Percentiles rank a stretch among this genome's conserved stretches.
Conservation (phyloP, 306 rosid genomes). For the Cicer yamashitae region DNA sequence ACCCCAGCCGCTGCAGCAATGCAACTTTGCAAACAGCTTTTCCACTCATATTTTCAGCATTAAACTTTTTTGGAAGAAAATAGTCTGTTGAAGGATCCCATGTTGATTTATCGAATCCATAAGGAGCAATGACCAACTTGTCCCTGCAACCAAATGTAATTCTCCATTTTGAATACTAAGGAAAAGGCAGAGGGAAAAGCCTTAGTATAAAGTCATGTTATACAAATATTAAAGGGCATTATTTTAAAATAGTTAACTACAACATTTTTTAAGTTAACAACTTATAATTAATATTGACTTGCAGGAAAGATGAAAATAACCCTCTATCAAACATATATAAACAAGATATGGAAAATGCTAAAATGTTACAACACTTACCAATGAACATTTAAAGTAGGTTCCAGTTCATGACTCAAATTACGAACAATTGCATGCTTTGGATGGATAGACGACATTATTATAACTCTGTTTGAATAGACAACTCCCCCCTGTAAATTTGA, state of each 20-base stretch:
- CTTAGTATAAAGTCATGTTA: constrained; percentile 22
- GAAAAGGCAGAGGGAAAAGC: constrained; percentile 12
- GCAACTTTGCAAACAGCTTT: constrained; percentile 74
- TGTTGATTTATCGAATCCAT: constrained; percentile 68
- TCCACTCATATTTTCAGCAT: constrained; percentile 69
- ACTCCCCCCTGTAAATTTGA: constrained; percentile 80
- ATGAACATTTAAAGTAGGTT: constrained; percentile 69
- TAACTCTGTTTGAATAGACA: constrained; percentile 80
- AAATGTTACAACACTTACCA: constrained; percentile 56
- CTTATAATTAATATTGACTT: constrained; percentile 36
- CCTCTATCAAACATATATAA: constrained; percentile 25
- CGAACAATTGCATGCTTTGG: constrained; percentile 66
- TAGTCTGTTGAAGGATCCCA: constrained; percentile 87
- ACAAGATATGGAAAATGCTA: constrained; percentile 39
- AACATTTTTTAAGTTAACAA: constrained; percentile 30
- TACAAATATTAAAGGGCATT: constrained; percentile 28
- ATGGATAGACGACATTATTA: constrained; percentile 69
- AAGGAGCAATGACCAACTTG: constrained; percentile 71
- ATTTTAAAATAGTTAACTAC: constrained; percentile 7
- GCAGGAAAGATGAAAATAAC: constrained; percentile 5
- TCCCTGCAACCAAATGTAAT: constrained; percentile 61
- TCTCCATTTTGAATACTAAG: constrained; percentile 31
- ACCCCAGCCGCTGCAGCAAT: constrained; percentile 65
- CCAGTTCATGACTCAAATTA: constrained; percentile 66
- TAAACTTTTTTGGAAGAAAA: constrained; percentile 71